These are phyloP conservation scores for Wickerhamiella infanticola DNA, from an alignment of 1,139 yeast species.

Conservation along the genomic window DNA sequence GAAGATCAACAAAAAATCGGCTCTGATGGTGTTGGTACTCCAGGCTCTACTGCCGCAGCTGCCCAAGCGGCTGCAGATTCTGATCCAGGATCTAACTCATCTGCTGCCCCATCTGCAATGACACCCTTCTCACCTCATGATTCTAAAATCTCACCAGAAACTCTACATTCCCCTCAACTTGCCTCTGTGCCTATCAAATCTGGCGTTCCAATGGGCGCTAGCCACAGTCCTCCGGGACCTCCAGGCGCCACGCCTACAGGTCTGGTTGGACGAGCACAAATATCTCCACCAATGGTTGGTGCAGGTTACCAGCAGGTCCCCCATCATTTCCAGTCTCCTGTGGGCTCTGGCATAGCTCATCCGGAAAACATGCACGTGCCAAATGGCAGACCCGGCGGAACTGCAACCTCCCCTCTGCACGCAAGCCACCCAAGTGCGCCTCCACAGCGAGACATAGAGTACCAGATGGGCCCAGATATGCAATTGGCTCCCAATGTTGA, in stretches of 20 bases:
- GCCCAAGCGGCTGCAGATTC: neutral
- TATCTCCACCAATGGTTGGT: no score
- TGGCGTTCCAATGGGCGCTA: no score
- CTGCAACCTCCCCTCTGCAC: no score
- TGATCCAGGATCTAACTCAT: neutral
- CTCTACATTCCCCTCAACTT: neutral
- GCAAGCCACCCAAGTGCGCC: no score
- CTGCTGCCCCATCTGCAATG: neutral
- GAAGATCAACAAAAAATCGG: neutral
- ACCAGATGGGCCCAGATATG: slow-evolving; percentile 7
- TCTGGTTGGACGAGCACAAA: no score
- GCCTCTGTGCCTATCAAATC: neutral
- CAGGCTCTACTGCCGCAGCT: neutral
- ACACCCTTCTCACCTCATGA: neutral
- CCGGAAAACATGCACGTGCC: no score
- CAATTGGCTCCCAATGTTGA: slow-evolving; percentile 18
- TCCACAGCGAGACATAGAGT: neutral
- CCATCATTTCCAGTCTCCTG: no score
- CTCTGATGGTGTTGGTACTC: neutral
- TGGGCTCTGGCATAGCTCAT: no score
- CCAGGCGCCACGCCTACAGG: no score
- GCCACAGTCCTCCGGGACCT: no score
- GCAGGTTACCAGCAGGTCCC: no score
- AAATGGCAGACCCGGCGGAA: no score
- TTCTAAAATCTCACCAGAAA: neutral